Evolutionary conservation across 1,139 yeast species (phyloP).

Genomic region (Cylindricascospora bacillispora): DNA sequence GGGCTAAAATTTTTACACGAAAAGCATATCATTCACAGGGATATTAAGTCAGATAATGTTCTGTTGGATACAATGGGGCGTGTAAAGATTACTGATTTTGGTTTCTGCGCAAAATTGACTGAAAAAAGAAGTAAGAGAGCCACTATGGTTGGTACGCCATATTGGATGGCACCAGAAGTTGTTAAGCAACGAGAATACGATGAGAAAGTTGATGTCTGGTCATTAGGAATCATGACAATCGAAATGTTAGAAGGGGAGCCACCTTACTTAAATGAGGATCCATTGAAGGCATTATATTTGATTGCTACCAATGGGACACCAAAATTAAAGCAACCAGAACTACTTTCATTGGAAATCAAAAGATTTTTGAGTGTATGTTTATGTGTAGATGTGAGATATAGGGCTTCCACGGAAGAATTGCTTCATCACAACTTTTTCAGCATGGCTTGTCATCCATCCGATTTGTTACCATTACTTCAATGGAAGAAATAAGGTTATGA

Average conservation of each 20-base stretch:
- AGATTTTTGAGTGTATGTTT: constrained; percentile 82
- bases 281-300: constrained; percentile 72
- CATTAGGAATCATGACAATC: constrained; percentile 93
- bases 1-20: constrained; percentile 86
- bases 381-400: constrained; percentile 85
- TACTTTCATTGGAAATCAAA: constrained; percentile 65
- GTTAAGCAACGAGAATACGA: constrained; percentile 94
- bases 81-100: constrained; percentile 94
- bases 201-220: constrained; percentile 96
- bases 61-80: constrained; percentile 75
- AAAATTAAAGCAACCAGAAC: constrained; percentile 77
- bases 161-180: constrained; percentile 99
- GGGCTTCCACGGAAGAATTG: constrained; percentile 85
- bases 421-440: constrained; percentile 67
- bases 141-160: constrained; percentile 98
- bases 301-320: constrained; percentile 98
- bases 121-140: constrained; percentile 89
- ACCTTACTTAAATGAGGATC: constrained; percentile 93
- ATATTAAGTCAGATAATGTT: constrained; percentile 90
- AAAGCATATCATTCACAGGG: constrained; percentile 89
- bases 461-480: constrained; percentile 55
- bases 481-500: constrained; percentile 38
- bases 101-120: constrained; percentile 93
- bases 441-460: constrained; percentile 57
- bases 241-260: constrained; percentile 99